phyloP scores from a whole-genome alignment of 2,329 filamentous ascomycete genomes.

The Trichoderma sp. region DNA sequence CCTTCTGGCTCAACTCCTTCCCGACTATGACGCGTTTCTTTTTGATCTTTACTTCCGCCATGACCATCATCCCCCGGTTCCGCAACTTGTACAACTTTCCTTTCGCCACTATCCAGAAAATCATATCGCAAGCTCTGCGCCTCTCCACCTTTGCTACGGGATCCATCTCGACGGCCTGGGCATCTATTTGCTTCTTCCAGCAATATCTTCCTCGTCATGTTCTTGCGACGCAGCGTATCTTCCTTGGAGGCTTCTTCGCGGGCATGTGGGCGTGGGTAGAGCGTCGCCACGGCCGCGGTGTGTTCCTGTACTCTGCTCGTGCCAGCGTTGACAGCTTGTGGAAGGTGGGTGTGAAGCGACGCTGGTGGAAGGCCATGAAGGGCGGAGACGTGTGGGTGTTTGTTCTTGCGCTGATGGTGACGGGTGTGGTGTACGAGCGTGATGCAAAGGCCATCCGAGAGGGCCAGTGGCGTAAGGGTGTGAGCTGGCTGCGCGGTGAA shows the following conservation, averaged over 20 bases:
- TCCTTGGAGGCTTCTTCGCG: constrained; percentile 80
- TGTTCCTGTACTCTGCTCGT: constrained; percentile 77
- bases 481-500: constrained; percentile 72
- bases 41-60: constrained; percentile 67
- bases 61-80: constrained; percentile 65
- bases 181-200: constrained; percentile 85
- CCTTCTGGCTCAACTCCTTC: constrained; percentile 82
- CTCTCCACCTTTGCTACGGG: constrained; percentile 73
- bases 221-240: constrained; percentile 81
- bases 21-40: constrained; percentile 76
- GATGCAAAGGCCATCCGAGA: constrained; percentile 67
- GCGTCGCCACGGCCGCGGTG: constrained; percentile 57
- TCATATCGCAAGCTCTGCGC: constrained; percentile 68
- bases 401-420: constrained; percentile 71
- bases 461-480: constrained; percentile 63
- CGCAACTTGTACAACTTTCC: constrained; percentile 68
- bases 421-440: constrained; percentile 74
- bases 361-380: constrained; percentile 80
- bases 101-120: constrained; percentile 59
- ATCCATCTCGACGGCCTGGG: constrained; percentile 84
- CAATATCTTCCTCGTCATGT: constrained; percentile 69
- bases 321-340: constrained; percentile 79
- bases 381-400: constrained; percentile 85
- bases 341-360: constrained; percentile 89
- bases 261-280: constrained; percentile 84